Base-by-base conservation (phyloP, 345 rosid genomes). In the Citrus glauca region DNA sequence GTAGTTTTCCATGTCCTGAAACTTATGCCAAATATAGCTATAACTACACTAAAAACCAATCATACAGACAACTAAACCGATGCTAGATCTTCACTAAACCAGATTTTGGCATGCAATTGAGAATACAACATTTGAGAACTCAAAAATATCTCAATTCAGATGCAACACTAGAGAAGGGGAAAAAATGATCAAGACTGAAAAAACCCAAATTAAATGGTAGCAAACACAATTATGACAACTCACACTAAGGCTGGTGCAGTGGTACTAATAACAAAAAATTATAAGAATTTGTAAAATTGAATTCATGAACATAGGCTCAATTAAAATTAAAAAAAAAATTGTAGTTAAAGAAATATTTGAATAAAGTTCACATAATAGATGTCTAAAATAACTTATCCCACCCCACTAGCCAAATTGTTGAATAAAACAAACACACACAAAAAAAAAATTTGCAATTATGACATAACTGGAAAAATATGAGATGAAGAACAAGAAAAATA, bases 401-500 rank as follows among this genome's bases (percentile, higher is more conserved):
- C 32, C 27, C 64, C 30, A 56, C 22, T 37, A 56, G 14, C 37
- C 32, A 53, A 24, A 28, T 19, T 32, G 42, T 65, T 32, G 13
- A 19, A n/a, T 16, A 19, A 65, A 30, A 53, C 0, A 53, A 32
- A 22, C 10, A 61, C 30, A 25, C 27, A 25, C 27, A 1, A 42
- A 8, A 32, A 20, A 27, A 40, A 76, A 19, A 48, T 0, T 14
- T 40, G 55, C 56, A 65, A 72, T 50, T 60, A 38, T 59, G 50
- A 67, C 64, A 70, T 35, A 66, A 45, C 73, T 32, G 28, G 68
- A 72, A 82, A 13, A 13, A 55, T 64, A 53, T 72, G 38, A 70
- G 65, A 64, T 66, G 30, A 76, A 25, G 24, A 60, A 73, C 35
- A 20, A 37, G 73, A 72, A 64, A 81, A 35, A 65, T 76, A 68